Conservation (phyloP, 805 yeast species). For the Clavispora vitiphila region DNA sequence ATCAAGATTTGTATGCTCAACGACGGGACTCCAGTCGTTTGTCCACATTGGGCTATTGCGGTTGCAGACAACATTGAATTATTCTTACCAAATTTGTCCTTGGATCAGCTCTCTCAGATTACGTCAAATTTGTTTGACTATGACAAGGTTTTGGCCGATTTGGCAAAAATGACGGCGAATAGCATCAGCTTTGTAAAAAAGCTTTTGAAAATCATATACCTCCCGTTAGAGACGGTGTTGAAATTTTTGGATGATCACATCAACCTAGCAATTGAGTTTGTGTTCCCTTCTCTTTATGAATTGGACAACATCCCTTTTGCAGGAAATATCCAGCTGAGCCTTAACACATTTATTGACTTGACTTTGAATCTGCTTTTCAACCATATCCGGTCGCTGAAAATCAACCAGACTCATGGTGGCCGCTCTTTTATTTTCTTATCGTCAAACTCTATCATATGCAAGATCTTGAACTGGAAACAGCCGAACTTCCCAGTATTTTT, state of each 20-base stretch:
- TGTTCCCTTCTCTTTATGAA: constrained; percentile 62
- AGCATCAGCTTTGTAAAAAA: constrained; percentile 39
- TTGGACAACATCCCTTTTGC: constrained; percentile 35
- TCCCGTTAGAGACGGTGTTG: constrained; percentile 59
- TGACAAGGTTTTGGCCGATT: constrained; percentile 32
- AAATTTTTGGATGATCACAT: constrained; percentile 51
- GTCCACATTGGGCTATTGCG: constrained; percentile 60
- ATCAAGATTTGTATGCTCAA: constrained; percentile 64
- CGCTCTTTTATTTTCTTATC: constrained; percentile 82
- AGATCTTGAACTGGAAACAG: constrained; percentile 95
- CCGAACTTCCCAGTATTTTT: constrained; percentile 95
- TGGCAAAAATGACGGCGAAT: constrained; percentile 31
- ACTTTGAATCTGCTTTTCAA: constrained; percentile 68
- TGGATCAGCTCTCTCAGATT: constrained; percentile 38
- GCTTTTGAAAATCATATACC: constrained; percentile 43
- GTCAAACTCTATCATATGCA: constrained; percentile 83
- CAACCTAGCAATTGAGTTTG: constrained; percentile 67
- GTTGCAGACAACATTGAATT: constrained; percentile 48
- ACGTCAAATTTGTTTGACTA: constrained; percentile 38
- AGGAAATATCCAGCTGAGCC: constrained; percentile 41
- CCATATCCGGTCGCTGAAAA: constrained; percentile 54
- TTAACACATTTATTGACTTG: constrained; percentile 73
- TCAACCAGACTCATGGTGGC: constrained; percentile 11
- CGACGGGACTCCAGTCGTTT: constrained; percentile 83
- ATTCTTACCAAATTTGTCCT: constrained; percentile 57